These are phyloP conservation scores for Sphagnum tenellum DNA, from an alignment of 225 moss, liverwort and hornwort species.

Conservation along the genomic window DNA sequence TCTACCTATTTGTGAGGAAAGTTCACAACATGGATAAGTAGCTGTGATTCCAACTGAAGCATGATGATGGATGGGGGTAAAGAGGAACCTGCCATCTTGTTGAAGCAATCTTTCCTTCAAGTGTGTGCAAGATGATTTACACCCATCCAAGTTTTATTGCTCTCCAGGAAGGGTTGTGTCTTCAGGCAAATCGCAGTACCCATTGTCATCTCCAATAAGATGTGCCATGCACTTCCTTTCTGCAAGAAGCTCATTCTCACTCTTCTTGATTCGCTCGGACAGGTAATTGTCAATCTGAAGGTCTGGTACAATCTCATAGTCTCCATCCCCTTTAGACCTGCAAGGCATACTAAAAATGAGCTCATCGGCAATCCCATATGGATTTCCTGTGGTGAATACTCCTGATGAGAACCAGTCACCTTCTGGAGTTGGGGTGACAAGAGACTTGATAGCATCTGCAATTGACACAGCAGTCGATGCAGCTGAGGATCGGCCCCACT, in stretches of 20 bases:
- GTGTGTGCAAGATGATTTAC: no score
- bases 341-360: conserved; percentile 90
- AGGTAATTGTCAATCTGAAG: conserved; percentile 64
- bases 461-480: conserved; percentile 95
- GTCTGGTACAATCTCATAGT: conserved; percentile 70
- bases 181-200: conserved; percentile 38
- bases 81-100: no score
- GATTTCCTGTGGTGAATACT: conserved; percentile 67
- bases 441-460: conserved; percentile 79
- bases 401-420: conserved; percentile 99
- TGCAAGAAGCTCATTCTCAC: conserved; percentile 66
- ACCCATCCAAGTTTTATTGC: neutral
- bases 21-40: no score
- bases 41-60: no score
- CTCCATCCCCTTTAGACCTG: conserved; percentile 76
- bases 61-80: no score
- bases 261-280: conserved; percentile 66
- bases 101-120: no score
- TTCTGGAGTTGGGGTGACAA: conserved; percentile 66
- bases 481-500: conserved; percentile 92
- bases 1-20: no score
- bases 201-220: conserved; percentile 67
- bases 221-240: conserved; percentile 88
- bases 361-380: conserved; percentile 81
- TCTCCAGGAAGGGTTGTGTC: conserved; percentile 75